Conservation (phyloP, 1,139 yeast species). For the Pichia sp. region DNA sequence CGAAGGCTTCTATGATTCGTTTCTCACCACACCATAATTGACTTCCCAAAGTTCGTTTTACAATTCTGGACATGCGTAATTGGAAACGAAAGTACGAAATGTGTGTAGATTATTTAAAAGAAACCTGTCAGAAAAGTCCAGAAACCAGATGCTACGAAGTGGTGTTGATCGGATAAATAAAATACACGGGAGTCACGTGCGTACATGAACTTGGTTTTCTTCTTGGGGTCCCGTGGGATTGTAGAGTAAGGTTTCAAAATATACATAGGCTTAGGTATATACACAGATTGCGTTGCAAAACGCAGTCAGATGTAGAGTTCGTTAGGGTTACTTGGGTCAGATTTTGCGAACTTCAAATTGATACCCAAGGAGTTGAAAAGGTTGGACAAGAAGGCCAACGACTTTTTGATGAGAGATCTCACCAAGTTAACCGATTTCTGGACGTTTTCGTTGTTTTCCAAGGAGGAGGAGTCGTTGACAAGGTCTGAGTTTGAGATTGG, state of each 20-base stretch:
- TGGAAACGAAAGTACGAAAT: too few species aligned
- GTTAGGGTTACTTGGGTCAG: slow-evolving; percentile 18
- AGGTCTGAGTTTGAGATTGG: slow-evolving; percentile 39
- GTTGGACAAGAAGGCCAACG: slow-evolving; percentile 4
- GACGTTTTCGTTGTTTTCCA: neutral
- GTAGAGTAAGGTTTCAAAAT: neutral
- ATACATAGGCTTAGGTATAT: neutral
- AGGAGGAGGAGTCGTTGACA: neutral
- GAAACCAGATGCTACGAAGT: too few species aligned
- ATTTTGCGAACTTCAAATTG: slow-evolving; percentile 14
- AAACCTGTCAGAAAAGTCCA: too few species aligned
- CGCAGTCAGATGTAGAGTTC: slow-evolving; percentile 16
- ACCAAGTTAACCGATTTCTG: slow-evolving; percentile 10
- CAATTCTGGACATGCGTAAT: neutral
- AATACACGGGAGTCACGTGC: neutral
- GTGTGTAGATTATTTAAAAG: too few species aligned
- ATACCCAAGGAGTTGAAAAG: slow-evolving; percentile 11
- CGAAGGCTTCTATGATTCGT: neutral
- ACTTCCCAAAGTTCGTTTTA: neutral
- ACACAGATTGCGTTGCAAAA: neutral
- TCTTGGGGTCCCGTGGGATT: neutral
- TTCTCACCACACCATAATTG: slow-evolving; percentile 2
- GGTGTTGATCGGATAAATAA: neutral
- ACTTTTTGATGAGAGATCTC: slow-evolving; percentile 9
- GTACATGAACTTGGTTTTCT: neutral